Evolutionary conservation across 371 early-diverging fungal species (phyloP), one percentile per base, ranked within the genome.

Genomic region (Syncephalastrum racemosum): DNA sequence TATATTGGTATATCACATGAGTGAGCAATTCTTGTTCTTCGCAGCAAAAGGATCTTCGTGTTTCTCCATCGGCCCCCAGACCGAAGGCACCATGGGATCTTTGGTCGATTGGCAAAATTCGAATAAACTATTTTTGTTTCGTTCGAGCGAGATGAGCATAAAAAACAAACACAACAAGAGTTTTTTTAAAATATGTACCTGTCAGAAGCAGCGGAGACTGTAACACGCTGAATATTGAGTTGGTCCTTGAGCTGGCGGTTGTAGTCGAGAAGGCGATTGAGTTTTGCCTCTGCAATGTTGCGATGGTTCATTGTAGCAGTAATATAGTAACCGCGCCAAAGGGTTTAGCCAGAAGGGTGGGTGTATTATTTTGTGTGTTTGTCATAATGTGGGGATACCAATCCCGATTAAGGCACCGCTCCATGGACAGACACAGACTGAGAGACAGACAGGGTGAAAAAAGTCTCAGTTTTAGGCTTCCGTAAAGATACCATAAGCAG

Each of bases 31-130:
- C 36, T 31, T 31, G 36, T 2, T 10, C 36, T 31, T 64, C 68
- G 82, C 80, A 51, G 82, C 86, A 71, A 87, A 93, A 40, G 93
- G 94, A 67, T 94, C 91, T 50, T 93, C 89, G 18, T 83, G 77
- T 63, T 84, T 85, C 64, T 85, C 86, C 10, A 77, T 59, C 20
- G 70, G 63, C 8, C 94, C 94, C 94, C 92, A 93, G 43, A 90
- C 73, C 4, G 84, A 90, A 12, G 91, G 92, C 53, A 93, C 64
- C 31, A 93, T 70, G 36, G 79, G 80, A 70, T 93, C 93, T 48
- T 67, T 67, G 52, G 75, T 82, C 16, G 54, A 46, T 56, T 73
- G 75, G 53, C 86, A 86, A 58, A 80, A 78, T 31, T 77, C 62
- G 50, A 84, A 75, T 25, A 84, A 59, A 45, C 84, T 85, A 10